A percentile compares a stretch with the other conserved stretches of the same genome.
These are phyloP conservation scores for Annona cherimola DNA, from an alignment of 164 flowering plant species.

Conservation along the genomic window DNA sequence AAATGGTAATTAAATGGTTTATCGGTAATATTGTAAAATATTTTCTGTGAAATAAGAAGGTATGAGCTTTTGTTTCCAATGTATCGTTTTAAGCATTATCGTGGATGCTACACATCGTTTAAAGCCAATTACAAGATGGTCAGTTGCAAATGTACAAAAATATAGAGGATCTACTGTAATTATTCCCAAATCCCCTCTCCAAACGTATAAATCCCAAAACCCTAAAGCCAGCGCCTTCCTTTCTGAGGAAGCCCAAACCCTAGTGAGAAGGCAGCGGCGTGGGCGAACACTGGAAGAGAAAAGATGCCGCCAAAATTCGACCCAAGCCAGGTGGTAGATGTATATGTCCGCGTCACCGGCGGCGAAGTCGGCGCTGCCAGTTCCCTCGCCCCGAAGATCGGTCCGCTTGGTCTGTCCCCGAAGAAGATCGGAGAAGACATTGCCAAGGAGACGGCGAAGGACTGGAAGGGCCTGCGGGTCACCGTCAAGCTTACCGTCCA, in stretches of 20 bases:
- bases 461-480: constrained; percentile 81
- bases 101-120: no score
- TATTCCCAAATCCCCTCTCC: background rate
- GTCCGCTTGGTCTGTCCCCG: constrained; percentile 73
- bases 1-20: no score
- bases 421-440: constrained; percentile 79
- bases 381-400: constrained; percentile 75
- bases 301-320: constrained; percentile 77
- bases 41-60: no score
- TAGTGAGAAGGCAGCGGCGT: background rate
- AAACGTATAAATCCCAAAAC: constrained; percentile 3
- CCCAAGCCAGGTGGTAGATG: constrained; percentile 64
- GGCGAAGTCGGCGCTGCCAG: constrained; percentile 80
- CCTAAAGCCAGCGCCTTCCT: background rate
- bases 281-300: background rate
- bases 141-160: no score
- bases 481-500: constrained; percentile 78
- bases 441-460: constrained; percentile 74
- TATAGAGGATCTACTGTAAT: no score
- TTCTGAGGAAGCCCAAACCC: constrained; percentile 9
- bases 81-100: no score
- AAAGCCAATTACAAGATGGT: no score
- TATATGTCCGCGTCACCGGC: constrained; percentile 70
- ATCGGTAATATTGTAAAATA: no score
- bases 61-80: no score